These are phyloP conservation scores for Arthroderma sp. DNA, from an alignment of 2,329 filamentous ascomycete species.

Conservation along the genomic window DNA sequence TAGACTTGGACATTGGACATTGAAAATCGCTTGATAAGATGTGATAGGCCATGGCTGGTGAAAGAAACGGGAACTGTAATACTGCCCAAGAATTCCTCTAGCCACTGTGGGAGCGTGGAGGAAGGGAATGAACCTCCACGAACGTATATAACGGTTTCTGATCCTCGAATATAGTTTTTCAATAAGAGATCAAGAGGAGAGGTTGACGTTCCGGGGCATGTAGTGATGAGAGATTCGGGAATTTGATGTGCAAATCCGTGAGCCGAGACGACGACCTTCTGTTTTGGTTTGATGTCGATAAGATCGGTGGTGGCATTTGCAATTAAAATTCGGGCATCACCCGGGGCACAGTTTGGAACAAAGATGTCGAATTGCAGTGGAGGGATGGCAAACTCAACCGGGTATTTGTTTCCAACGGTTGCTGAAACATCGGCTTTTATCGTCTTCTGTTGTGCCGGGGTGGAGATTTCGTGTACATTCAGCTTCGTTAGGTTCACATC, in stretches of 20 bases:
- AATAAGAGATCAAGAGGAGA: constrained; percentile 79
- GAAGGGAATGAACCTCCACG: constrained; percentile 59
- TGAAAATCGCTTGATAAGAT: constrained; percentile 76
- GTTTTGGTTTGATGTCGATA: constrained; percentile 54
- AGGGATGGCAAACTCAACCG: constrained; percentile 63
- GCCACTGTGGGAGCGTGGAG: constrained; percentile 64
- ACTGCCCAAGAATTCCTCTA: constrained; percentile 64
- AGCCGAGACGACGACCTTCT: constrained; percentile 55
- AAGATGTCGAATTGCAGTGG: constrained; percentile 72
- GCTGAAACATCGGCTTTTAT: constrained; percentile 72
- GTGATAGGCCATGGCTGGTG: constrained; percentile 66
- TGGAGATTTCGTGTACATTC: constrained; percentile 58
- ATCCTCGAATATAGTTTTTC: constrained; percentile 66
- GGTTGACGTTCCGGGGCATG: constrained; percentile 61
- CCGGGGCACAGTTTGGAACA: constrained; percentile 62
- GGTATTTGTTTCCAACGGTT: constrained; percentile 60
- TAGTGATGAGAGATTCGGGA: constrained; percentile 56
- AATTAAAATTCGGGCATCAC: constrained; percentile 62
- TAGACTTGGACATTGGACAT: constrained; percentile 74
- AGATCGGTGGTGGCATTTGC: constrained; percentile 59
- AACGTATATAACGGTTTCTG: constrained; percentile 67
- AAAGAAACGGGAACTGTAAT: constrained; percentile 76
- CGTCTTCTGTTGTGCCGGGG: constrained; percentile 44
- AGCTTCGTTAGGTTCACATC: constrained; percentile 70
- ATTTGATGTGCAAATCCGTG: constrained; percentile 60